Evolutionary conservation across 345 rosid genomes (phyloP).

Genomic region (Arabis hirsuta): DNA sequence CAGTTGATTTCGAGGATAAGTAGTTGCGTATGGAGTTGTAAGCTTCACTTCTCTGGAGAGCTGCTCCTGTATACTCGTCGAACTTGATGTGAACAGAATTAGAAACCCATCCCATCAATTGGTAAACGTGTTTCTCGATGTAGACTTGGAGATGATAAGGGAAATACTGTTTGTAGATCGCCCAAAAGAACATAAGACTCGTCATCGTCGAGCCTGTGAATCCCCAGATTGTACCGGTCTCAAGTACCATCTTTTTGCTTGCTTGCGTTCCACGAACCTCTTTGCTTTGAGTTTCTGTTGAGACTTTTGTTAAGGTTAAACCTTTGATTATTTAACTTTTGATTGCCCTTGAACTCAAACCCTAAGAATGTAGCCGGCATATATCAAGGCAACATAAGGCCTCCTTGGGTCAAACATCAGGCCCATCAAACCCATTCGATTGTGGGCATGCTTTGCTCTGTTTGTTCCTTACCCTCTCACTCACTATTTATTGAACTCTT

Average conservation of each 20-base stretch:
- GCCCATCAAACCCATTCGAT: too few species aligned
- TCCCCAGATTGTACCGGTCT: constrained; percentile 37
- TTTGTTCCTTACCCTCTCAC: too few species aligned
- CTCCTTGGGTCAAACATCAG: too few species aligned
- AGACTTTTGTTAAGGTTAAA: too few species aligned
- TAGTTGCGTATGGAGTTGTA: constrained; percentile 50
- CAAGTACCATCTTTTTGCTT: constrained; percentile 18
- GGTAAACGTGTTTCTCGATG: constrained; percentile 18
- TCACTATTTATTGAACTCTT: too few species aligned
- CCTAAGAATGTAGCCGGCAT: too few species aligned
- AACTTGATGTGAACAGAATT: constrained; percentile 49
- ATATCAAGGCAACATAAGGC: too few species aligned
- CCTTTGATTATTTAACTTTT: too few species aligned
- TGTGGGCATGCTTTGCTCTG: too few species aligned
- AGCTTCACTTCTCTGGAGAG: constrained; percentile 43
- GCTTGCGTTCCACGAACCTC: neutral
- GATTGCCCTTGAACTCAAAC: too few species aligned
- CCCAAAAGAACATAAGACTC: constrained; percentile 41
- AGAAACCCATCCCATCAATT: constrained; percentile 30
- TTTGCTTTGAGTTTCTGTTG: too few species aligned
- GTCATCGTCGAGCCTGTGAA: constrained; percentile 33
- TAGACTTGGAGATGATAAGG: constrained; percentile 35
- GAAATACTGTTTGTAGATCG: constrained; percentile 38
- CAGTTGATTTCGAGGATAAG: constrained; percentile 36
- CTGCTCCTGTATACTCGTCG: constrained; percentile 46